Evolutionary conservation across 345 rosid species (phyloP), one percentile per base, ranked within the genome.

Genomic region (Brassica juncea): DNA sequence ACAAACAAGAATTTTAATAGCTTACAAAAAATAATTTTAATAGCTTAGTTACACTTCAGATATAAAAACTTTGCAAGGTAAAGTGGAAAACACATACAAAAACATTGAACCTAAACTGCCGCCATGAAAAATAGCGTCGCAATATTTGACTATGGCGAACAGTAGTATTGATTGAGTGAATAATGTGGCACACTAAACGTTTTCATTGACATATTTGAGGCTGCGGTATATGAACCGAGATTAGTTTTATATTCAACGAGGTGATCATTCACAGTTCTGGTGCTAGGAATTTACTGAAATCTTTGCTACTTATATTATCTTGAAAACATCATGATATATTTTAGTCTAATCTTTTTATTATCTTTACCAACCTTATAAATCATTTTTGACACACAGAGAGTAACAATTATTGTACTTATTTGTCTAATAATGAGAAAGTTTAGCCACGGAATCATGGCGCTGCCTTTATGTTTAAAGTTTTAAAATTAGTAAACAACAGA

Each of bases 311-410:
- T 47, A 23, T 19, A 42, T 10, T 30, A 47, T n/a, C 66, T 0
- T 27, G 1, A 71, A 78, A 71, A 67, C 73, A 44, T 73, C 28
- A 79, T 73, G 74, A 79, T 73, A 25, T 4, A 68, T 21, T 58
- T 8, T 21, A 58, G 6, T 21, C 30, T 58, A 9, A 9, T 58
- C 30, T 23, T 58, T 9, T 23, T 23, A 23, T 23, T 23, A 23
- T 23, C 66, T 62, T 49, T 52, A 74, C 78, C 82, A 73, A 80
- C 32, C 74, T 78, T 35, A 34, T 49, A 54, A 73, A 73, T 79
- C 44, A 27, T 34, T 25, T 58, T 66, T 71, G 2, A 15, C n/a
- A 1, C 5, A 47, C 3, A 11, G 8, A 15, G 47, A 8, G 14
- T 7, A 70, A 23, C 55, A 68, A 68, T 67, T 44, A 73, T 68